Conservation (phyloP, 768 basidiomycete species). For the Panaeolus papilionaceus region DNA sequence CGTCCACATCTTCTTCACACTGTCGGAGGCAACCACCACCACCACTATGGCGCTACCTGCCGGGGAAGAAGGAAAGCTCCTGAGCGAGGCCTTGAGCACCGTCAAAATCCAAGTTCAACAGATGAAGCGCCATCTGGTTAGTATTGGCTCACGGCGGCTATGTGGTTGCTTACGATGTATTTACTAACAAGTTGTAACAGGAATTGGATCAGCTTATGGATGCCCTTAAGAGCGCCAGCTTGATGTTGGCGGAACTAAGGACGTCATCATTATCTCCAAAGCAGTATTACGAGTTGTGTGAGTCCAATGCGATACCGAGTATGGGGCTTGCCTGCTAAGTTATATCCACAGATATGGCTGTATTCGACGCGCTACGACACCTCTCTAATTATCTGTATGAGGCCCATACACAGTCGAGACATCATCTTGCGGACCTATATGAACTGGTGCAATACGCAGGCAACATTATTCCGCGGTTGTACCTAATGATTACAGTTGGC, state of each 20-base stretch:
- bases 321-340: background rate
- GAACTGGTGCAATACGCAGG: slow-evolving; percentile 99
- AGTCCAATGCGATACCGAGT: slow-evolving; percentile 31
- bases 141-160: slow-evolving; percentile 33
- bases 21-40: slow-evolving; percentile 26
- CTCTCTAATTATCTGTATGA: slow-evolving; percentile 97
- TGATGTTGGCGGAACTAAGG: slow-evolving; percentile 96
- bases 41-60: slow-evolving; percentile 49
- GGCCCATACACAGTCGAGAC: slow-evolving; percentile 88
- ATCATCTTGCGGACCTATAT: slow-evolving; percentile 98
- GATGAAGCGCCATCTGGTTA: slow-evolving; percentile 92
- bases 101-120: slow-evolving; percentile 93
- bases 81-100: slow-evolving; percentile 83
- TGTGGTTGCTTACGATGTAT: slow-evolving; percentile 16
- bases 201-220: slow-evolving; percentile 98
- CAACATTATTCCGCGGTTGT: slow-evolving; percentile 91
- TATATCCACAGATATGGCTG: slow-evolving; percentile 85
- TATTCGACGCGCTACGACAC: slow-evolving; percentile 95
- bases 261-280: slow-evolving; percentile 95
- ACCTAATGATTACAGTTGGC: slow-evolving; percentile 99
- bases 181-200: slow-evolving; percentile 44
- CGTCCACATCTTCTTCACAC: slow-evolving; percentile 16
- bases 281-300: slow-evolving; percentile 98
- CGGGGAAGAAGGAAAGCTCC: slow-evolving; percentile 81
- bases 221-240: slow-evolving; percentile 94